Conservation (phyloP, 345 rosid species). For the Pugionium cornutum region DNA sequence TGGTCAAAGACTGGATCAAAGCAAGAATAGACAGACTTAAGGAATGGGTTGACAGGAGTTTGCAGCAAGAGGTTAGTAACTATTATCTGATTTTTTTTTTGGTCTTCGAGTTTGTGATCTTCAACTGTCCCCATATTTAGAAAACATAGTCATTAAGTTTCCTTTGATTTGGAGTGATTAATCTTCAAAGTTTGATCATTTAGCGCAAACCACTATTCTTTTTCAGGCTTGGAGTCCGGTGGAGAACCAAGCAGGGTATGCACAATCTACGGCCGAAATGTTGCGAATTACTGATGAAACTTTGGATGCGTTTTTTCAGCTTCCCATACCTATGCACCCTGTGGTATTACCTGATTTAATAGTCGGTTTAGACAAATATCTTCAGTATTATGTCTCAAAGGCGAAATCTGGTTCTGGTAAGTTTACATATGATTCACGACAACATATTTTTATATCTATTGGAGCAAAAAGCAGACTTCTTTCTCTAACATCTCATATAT, state of each 20-base stretch:
- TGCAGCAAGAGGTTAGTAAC: constrained; percentile 83
- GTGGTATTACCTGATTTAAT: constrained; percentile 85
- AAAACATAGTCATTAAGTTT: constrained; percentile 1
- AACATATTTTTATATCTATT: background rate
- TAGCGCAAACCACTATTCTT: constrained; percentile 9
- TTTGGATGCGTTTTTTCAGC: constrained; percentile 83
- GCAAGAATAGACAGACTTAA: constrained; percentile 76
- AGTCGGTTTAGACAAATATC: constrained; percentile 82
- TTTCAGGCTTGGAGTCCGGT: constrained; percentile 70
- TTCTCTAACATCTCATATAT: constrained; percentile 31
- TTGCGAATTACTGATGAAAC: constrained; percentile 81
- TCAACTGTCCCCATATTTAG: background rate
- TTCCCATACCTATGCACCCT: constrained; percentile 94
- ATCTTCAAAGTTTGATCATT: constrained; percentile 19
- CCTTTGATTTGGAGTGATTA: background rate
- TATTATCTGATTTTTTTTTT: background rate
- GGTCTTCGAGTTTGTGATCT: background rate
- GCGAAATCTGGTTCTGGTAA: constrained; percentile 95
- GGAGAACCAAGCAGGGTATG: constrained; percentile 69
- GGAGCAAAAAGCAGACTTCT: constrained; percentile 9
- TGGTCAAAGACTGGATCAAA: constrained; percentile 83
- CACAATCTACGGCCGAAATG: constrained; percentile 81
- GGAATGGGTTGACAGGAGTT: constrained; percentile 85
- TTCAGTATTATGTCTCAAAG: constrained; percentile 78
- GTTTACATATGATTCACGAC: constrained; percentile 23